Base-by-base conservation (phyloP, 2,329 filamentous ascomycete species). In the Aureobasidium sp. region DNA sequence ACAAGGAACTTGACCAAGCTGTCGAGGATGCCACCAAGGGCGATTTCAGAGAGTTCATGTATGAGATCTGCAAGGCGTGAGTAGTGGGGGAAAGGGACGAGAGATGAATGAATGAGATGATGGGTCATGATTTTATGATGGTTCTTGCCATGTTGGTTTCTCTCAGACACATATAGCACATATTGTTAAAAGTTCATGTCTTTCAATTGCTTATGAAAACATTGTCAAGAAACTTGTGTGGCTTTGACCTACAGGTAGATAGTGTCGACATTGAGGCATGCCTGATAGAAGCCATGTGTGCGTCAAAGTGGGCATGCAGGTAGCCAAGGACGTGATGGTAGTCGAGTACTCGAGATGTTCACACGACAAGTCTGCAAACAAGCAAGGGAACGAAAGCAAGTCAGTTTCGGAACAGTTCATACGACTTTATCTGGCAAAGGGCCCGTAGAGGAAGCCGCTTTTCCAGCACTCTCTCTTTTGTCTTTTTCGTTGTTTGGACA, bases 1-100 rank as follows among this genome's bases (percentile, higher is more conserved):
- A 83, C 5, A 78, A 82, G 55, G 83, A 88, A 49, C 81, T 97
- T 65, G 85, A 91, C 70, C 86, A 90, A 49, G 90, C 90, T 47
- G 85, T 99, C 41, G 83, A 84, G 52, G 88, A 91, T 58, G 88
- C 88, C 45, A 89, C 90, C 0, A 85, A 83, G 65, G 85, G 87
- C 1, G 87, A 93, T 66, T 92, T 74, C 29, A 63, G 70, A 34
- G 68, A 71, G 62, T 74, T 73, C 58, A 67, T 73, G 66, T 67
- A 65, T 62, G 70, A 71, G 65, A 59, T 74, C 8, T 66, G 65
- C 47, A 50, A 29, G 45, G 27, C 27, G 15, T 59, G 54, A 59
- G 54, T 10, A 9, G 6, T 15, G 1, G 36, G 15, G 2, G 3
- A 29, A 21, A 21, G 11, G 30, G 30, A 32, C 21, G 8, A 3